Base-by-base conservation (phyloP, 2,329 filamentous ascomycete species). In the Cladorrhinum sp. region DNA sequence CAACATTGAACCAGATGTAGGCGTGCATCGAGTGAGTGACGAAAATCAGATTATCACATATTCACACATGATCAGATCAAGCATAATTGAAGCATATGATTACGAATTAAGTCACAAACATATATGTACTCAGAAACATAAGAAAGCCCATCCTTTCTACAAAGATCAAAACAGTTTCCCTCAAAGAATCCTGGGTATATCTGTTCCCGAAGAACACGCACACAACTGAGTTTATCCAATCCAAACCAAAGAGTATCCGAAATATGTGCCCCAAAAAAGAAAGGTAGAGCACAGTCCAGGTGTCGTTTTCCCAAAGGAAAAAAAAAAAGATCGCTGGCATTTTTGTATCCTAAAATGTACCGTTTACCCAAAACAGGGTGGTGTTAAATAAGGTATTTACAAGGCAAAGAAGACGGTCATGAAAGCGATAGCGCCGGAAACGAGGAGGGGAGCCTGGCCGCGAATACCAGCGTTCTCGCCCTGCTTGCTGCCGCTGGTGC, bases 381-480 rank as follows among this genome's bases (percentile, higher is more conserved):
- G 25, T 50, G 4, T 22, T 10, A 12, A 50, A 16, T 41, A 24
- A 20, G 24, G 24, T 22, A 25, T 58, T 61, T 65, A 68, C 50
- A 67, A 50, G 13, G 62, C 65, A 29, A 78, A 59, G 48, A 71
- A 67, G 3, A 79, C 69, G 29, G 75, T 75, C 63, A 76, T 74
- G 50, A 74, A 52, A 22, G 73, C 66, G 7, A 73, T 74, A 18
- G 76, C 41, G 16, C 71, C 73, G 1, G 75, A 73, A 41, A 78
- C 64, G 49, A 68, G 57, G 29, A 79, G 67, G 10, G 75, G 68
- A 51, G 70, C 69, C 69, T 71, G 75, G 64, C 49, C 67, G 66
- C 57, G 69, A n/a, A 72, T 73, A 41, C 68, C 71, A 18, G 65
- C 73, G 56, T 60, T 73, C 74, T 76, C 55, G 73, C 20, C 10